These are phyloP conservation scores for Beauveria rudraprayagi DNA, from an alignment of 2,329 filamentous ascomycete genomes.

Conservation along the genomic window DNA sequence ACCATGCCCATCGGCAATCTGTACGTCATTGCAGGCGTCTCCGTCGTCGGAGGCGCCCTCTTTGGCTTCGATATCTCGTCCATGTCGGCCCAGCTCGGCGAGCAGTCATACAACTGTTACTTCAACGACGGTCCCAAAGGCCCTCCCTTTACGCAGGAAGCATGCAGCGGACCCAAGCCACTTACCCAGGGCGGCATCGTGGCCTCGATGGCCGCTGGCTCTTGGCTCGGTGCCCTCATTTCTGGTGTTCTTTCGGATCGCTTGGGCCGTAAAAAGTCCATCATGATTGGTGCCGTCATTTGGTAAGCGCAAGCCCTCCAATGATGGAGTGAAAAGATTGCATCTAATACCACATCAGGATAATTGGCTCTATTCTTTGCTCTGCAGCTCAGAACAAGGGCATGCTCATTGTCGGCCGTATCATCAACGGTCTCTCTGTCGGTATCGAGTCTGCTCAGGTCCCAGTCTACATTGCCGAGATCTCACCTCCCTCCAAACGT, in stretches of 20 bases:
- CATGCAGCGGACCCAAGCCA: constrained; percentile 29
- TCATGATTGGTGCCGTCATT: constrained; percentile 41
- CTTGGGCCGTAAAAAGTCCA: constrained; percentile 40
- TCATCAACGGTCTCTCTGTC: constrained; percentile 60
- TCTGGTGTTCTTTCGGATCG: constrained; percentile 43
- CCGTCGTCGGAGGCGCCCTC: constrained; percentile 32
- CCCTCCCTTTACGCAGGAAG: constrained; percentile 22
- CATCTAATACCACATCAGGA: constrained; percentile 23
- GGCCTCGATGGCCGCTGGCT: constrained; percentile 43
- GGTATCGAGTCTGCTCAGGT: constrained; percentile 61
- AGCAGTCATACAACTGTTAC: constrained; percentile 30
- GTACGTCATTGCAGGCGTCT: constrained; percentile 27
- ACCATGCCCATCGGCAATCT: constrained; percentile 26
- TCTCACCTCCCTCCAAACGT: constrained; percentile 46
- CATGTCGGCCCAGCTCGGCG: constrained; percentile 38
- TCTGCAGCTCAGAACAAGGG: constrained; percentile 39
- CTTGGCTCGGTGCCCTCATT: constrained; percentile 39
- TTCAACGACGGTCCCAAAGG: constrained; percentile 29
- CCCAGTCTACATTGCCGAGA: constrained; percentile 62
- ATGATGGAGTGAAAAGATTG: background rate
- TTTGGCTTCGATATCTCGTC: constrained; percentile 52
- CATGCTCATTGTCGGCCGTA: constrained; percentile 45
- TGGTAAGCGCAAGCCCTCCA: constrained; percentile 32
- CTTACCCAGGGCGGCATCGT: constrained; percentile 44
- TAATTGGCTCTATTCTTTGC: constrained; percentile 39